Evolutionary conservation across 2,329 filamentous ascomycete species (phyloP).

Genomic region (Colletotrichum shisoi): DNA sequence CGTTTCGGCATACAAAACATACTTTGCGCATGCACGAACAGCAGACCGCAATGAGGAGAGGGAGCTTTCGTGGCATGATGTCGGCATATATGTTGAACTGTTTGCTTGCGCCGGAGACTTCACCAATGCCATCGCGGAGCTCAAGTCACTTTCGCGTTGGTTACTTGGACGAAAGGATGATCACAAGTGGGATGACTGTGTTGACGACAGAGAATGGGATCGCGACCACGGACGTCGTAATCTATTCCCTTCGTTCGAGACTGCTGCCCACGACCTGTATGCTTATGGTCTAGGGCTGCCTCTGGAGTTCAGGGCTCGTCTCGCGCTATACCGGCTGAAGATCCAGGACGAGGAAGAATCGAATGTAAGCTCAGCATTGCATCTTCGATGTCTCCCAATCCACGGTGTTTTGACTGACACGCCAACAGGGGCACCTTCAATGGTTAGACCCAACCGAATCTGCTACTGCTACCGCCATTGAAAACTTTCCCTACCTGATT

Average conservation of each 20-base stretch:
- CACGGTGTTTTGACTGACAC: slow-evolving; percentile 29
- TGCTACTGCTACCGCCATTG: slow-evolving; percentile 34
- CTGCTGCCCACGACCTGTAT: slow-evolving; percentile 59
- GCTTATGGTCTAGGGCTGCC: slow-evolving; percentile 79
- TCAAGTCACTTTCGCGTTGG: slow-evolving; percentile 81
- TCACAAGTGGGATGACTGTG: slow-evolving; percentile 72
- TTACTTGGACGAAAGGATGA: slow-evolving; percentile 79
- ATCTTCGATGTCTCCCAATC: slow-evolving; percentile 1
- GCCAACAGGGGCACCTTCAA: slow-evolving; percentile 67
- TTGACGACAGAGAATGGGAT: slow-evolving; percentile 93
- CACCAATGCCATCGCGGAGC: slow-evolving; percentile 69
- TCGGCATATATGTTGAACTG: slow-evolving; percentile 85
- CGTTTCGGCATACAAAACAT: slow-evolving; percentile 58
- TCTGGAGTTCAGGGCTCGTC: slow-evolving; percentile 80
- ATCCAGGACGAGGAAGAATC: slow-evolving; percentile 75
- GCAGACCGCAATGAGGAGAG: slow-evolving; percentile 44
- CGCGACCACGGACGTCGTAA: slow-evolving; percentile 72
- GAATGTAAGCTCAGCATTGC: slow-evolving; percentile 61
- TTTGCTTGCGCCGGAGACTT: slow-evolving; percentile 71
- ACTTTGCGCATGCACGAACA: slow-evolving; percentile 55
- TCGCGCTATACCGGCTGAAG: slow-evolving; percentile 83
- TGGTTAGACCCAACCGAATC: slow-evolving; percentile 67
- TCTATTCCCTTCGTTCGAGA: slow-evolving; percentile 67
- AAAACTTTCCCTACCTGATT: slow-evolving; percentile 79
- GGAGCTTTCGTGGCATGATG: slow-evolving; percentile 75